These are phyloP conservation scores for Cladophialophora bantiana DNA, from an alignment of 2,329 filamentous ascomycete species.

Conservation along the genomic window DNA sequence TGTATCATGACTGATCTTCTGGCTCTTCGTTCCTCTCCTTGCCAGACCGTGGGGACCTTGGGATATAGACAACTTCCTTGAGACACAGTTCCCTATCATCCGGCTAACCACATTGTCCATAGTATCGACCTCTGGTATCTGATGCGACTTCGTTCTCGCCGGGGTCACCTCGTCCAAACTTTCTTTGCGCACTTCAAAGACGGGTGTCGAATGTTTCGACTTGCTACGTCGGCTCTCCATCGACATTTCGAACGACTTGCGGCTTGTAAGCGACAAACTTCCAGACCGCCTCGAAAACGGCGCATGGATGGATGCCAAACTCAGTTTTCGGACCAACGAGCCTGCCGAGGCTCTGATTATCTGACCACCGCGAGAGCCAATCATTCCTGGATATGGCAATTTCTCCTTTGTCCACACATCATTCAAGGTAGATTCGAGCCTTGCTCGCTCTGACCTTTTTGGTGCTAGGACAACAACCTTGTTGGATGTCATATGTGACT, in stretches of 20 bases:
- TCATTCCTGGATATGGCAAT: constrained; percentile 84
- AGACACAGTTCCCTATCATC: constrained; percentile 38
- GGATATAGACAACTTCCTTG: constrained; percentile 24
- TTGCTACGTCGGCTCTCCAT: constrained; percentile 28
- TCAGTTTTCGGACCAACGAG: constrained; percentile 86
- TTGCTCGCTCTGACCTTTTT: constrained; percentile 74
- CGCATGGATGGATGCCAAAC: constrained; percentile 77
- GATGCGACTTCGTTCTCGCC: constrained; percentile 28
- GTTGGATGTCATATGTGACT: constrained; percentile 76
- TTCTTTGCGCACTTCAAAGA: constrained; percentile 37
- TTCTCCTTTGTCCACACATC: constrained; percentile 86
- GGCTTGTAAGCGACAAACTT: constrained; percentile 56
- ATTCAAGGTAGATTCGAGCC: constrained; percentile 74
- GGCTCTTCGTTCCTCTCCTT: constrained; percentile 17
- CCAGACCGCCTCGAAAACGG: constrained; percentile 76
- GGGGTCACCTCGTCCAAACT: constrained; percentile 31
- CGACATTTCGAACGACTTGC: constrained; percentile 38
- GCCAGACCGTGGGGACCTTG: constrained; percentile 12
- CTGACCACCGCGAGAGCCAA: constrained; percentile 70
- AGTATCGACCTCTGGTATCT: constrained; percentile 38
- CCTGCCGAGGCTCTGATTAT: constrained; percentile 80
- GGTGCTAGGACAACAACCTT: constrained; percentile 75
- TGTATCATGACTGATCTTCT: constrained; percentile 17
- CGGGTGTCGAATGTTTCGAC: constrained; percentile 31
- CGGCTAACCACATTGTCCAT: constrained; percentile 40